Evolutionary conservation across 495 filamentous ascomycete species (phyloP).

Genomic region (Trypethelium eluteriae): DNA sequence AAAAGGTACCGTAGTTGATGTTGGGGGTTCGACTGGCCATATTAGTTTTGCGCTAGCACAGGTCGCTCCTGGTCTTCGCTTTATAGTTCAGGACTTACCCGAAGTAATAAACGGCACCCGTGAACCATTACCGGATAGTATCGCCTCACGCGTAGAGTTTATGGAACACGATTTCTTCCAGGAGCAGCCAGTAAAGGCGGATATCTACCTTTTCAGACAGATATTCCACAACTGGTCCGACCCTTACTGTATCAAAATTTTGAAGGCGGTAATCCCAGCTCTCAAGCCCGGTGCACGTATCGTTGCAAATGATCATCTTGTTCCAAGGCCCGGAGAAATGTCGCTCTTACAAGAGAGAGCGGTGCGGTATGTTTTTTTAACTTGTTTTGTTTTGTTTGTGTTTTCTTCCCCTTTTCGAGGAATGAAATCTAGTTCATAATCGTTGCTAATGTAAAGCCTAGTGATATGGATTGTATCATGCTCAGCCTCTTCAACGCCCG

Average conservation of each 20-base stretch:
- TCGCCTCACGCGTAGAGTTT: slow-evolving; percentile 29
- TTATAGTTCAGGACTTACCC: slow-evolving; percentile 14
- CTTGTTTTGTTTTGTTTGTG: background rate
- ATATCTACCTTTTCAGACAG: background rate
- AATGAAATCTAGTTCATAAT: background rate
- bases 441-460: background rate
- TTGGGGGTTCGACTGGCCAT: slow-evolving; percentile 16
- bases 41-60: slow-evolving; percentile 6
- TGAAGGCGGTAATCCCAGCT: slow-evolving; percentile 48
- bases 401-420: background rate
- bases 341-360: background rate
- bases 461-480: slow-evolving; percentile 5
- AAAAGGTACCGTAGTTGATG: background rate
- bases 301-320: slow-evolving; percentile 47
- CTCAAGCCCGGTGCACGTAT: slow-evolving; percentile 42
- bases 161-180: slow-evolving; percentile 41
- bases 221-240: slow-evolving; percentile 39
- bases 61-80: slow-evolving; percentile 7
- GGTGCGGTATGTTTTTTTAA: background rate
- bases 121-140: background rate
- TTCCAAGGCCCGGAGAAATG: slow-evolving; percentile 22
- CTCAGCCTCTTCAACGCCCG: slow-evolving; percentile 10
- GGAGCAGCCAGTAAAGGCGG: slow-evolving; percentile 29
- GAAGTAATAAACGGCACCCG: background rate
- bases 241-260: slow-evolving; percentile 48